phyloP scores from a whole-genome alignment of 345 rosid species.

The Microthlaspi erraticum region DNA sequence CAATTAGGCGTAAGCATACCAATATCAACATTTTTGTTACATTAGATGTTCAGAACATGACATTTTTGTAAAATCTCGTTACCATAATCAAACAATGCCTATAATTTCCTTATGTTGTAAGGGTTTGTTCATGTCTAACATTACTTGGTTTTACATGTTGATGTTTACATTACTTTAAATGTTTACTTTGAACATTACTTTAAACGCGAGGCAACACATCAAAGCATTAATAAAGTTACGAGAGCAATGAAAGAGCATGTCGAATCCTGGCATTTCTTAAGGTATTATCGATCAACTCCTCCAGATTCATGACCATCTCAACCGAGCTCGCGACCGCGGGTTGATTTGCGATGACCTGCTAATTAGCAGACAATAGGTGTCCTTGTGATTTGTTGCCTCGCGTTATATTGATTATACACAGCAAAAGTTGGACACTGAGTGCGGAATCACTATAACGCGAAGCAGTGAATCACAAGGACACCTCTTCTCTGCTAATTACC shows the following conservation, averaged over 20 bases:
- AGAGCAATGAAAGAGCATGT: neutral
- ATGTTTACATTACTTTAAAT: too few relatives aligned
- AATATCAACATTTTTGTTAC: too few relatives aligned
- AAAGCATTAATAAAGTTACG: neutral
- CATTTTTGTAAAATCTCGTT: too few relatives aligned
- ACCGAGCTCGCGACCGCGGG: slow-evolving; percentile 42
- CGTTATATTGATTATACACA: slow-evolving; percentile 54
- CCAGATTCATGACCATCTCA: slow-evolving; percentile 44
- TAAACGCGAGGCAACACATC: too few relatives aligned
- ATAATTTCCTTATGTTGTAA: too few relatives aligned
- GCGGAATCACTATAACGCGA: slow-evolving; percentile 56
- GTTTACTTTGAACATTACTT: too few relatives aligned
- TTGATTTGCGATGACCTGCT: slow-evolving; percentile 48
- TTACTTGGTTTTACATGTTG: too few relatives aligned
- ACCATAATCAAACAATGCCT: too few relatives aligned
- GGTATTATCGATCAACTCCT: slow-evolving; percentile 29
- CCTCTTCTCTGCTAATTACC: slow-evolving; percentile 50
- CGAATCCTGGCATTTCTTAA: slow-evolving; percentile 46
- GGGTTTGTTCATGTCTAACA: too few relatives aligned
- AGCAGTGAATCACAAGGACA: slow-evolving; percentile 36
- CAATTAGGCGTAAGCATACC: too few relatives aligned
- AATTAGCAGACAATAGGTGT: slow-evolving; percentile 48
- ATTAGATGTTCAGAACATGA: too few relatives aligned
- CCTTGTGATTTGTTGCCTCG: slow-evolving; percentile 42
- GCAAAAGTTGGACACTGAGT: slow-evolving; percentile 42